These are phyloP conservation scores for Hymenoscyphus scutula DNA, from an alignment of 2,329 filamentous ascomycete species.

Conservation along the genomic window DNA sequence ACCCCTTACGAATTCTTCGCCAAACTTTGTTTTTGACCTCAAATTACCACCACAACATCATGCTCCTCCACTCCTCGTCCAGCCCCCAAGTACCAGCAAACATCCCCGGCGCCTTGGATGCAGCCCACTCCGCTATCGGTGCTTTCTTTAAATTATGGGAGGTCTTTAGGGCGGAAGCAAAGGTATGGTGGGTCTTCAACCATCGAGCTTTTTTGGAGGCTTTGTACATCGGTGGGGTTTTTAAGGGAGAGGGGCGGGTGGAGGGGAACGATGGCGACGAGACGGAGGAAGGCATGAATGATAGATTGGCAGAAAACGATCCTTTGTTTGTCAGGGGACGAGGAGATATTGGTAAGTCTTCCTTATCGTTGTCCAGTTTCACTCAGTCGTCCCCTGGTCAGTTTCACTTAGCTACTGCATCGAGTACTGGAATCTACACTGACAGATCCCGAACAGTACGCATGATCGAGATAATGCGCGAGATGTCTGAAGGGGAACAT, in stretches of 20 bases:
- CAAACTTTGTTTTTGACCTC: conserved; percentile 78
- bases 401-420: no score
- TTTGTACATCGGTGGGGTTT: conserved; percentile 61
- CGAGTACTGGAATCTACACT: not conserved
- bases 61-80: conserved; percentile 73
- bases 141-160: conserved; percentile 72
- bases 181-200: conserved; percentile 84
- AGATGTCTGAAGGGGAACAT: conserved; percentile 54
- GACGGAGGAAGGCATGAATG: not conserved
- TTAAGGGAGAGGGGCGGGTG: conserved; percentile 51
- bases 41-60: conserved; percentile 80
- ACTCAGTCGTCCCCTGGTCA: no score
- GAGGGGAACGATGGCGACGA: conserved; percentile 43
- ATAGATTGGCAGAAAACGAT: conserved; percentile 44
- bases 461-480: conserved; percentile 63
- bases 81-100: conserved; percentile 62
- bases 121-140: conserved; percentile 70
- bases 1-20: conserved; percentile 52
- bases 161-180: conserved; percentile 67
- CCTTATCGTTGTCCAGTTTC: no score
- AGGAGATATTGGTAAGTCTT: conserved; percentile 57
- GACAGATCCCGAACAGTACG: conserved; percentile 41
- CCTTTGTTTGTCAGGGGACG: conserved; percentile 59
- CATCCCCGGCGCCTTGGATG: conserved; percentile 67
- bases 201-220: conserved; percentile 78